Conservation (phyloP, 169 alveolate genomes). For the Eimeria acervulina region DNA sequence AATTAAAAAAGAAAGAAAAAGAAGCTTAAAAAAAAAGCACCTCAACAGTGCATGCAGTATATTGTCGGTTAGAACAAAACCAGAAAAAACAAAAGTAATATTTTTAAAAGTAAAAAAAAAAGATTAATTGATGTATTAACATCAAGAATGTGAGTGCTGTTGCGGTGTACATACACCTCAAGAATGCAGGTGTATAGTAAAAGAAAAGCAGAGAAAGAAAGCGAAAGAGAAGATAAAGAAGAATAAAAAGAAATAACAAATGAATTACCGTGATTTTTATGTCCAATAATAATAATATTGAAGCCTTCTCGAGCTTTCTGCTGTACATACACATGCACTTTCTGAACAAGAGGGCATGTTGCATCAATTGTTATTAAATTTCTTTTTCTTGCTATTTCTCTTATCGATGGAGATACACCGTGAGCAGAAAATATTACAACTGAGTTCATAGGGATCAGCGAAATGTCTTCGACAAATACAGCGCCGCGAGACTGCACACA, state of each 20-base stretch:
- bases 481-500: slow-evolving; percentile 88
- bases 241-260: neutral
- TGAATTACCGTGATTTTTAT: slow-evolving; percentile 87
- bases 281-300: slow-evolving; percentile 91
- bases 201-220: no score
- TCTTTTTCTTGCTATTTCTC: slow-evolving; percentile 87
- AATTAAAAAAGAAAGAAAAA: no score
- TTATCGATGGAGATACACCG: slow-evolving; percentile 91
- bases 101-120: no score
- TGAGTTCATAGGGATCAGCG: slow-evolving; percentile 88
- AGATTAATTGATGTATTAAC: no score
- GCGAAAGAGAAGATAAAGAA: no score
- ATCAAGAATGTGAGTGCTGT: no score
- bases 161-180: no score
- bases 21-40: no score
- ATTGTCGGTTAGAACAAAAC: no score
- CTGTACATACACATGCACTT: slow-evolving; percentile 92
- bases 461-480: slow-evolving; percentile 89
- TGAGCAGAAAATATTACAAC: slow-evolving; percentile 91
- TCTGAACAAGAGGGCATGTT: slow-evolving; percentile 92
- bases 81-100: no score
- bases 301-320: slow-evolving; percentile 91
- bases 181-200: no score
- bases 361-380: slow-evolving; percentile 90
- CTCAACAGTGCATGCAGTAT: no score